Conservation (phyloP, 495 filamentous ascomycete species). For the Parathielavia appendiculata region DNA sequence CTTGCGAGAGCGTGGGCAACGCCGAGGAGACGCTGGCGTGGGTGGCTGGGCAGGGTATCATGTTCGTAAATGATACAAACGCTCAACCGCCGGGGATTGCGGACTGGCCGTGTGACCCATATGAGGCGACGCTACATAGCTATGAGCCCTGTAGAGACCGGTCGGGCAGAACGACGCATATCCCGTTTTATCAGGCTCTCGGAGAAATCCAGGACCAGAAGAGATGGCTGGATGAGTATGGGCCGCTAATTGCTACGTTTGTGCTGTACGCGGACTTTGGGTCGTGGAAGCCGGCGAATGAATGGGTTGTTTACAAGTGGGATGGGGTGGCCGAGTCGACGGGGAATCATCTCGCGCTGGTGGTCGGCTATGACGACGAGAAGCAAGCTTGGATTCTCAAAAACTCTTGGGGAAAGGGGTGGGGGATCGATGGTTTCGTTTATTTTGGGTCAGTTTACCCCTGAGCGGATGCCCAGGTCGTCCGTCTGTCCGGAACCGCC, state of each 20-base stretch:
- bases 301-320: conserved; percentile 8
- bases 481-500: no score
- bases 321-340: conserved; percentile 6
- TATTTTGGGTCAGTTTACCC: conserved; percentile 22
- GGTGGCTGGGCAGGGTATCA: conserved; percentile 11
- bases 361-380: conserved; percentile 22
- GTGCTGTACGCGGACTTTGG: conserved; percentile 18
- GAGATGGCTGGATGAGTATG: conserved; percentile 21
- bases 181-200: conserved; percentile 10
- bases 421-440: conserved; percentile 21
- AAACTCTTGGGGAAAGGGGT: conserved; percentile 23
- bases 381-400: conserved; percentile 25
- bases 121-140: conserved; percentile 11
- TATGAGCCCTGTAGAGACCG: conserved; percentile 17
- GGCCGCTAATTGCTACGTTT: conserved; percentile 23
- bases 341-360: conserved; percentile 21
- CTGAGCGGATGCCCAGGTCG: background rate
- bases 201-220: conserved; percentile 25
- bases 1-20: conserved; percentile 19
- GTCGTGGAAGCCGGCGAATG: conserved; percentile 8
- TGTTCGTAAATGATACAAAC: background rate
- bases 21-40: conserved; percentile 19
- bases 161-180: conserved; percentile 17
- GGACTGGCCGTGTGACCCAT: conserved; percentile 24
- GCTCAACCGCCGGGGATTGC: conserved; percentile 6